These are phyloP conservation scores for Ligustrum vulgare DNA, from an alignment of 257 asterid species.

Conservation along the genomic window DNA sequence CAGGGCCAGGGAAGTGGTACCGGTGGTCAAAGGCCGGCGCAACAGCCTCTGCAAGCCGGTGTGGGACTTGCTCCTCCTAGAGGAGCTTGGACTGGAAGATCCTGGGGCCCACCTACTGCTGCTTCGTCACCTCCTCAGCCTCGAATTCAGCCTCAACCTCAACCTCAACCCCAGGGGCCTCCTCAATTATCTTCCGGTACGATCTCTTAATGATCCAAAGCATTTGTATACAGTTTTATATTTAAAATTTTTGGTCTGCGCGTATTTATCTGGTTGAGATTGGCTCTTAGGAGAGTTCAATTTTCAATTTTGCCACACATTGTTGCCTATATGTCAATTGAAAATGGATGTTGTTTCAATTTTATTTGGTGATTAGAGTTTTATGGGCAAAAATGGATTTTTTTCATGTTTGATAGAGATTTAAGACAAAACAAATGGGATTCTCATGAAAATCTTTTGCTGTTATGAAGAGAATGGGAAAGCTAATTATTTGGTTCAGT, in stretches of 20 bases:
- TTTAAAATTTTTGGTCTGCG: too few species aligned
- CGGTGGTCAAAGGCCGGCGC: neutral
- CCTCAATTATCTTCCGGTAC: conserved; percentile 13
- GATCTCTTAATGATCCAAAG: too few species aligned
- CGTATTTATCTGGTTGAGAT: too few species aligned
- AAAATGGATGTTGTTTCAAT: neutral
- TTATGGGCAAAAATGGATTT: neutral
- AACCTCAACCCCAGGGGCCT: too few species aligned
- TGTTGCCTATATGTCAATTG: too few species aligned
- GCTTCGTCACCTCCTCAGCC: conserved; percentile 1
- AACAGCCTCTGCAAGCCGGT: neutral
- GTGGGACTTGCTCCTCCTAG: neutral
- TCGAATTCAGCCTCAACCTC: neutral
- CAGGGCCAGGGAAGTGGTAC: neutral
- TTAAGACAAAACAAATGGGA: neutral
- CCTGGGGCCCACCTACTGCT: conserved; percentile 6
- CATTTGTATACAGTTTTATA: too few species aligned
- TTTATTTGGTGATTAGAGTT: neutral
- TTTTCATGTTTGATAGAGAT: too few species aligned
- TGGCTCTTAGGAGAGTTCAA: too few species aligned
- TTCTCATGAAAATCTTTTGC: neutral
- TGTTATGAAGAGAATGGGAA: neutral
- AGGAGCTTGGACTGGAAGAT: conserved; percentile 1
- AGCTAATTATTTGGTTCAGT: neutral
- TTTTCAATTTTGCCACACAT: too few species aligned